Base-by-base conservation (phyloP, 192 early-diverging fungal genomes). In the Pecoramyces ruminantium region DNA sequence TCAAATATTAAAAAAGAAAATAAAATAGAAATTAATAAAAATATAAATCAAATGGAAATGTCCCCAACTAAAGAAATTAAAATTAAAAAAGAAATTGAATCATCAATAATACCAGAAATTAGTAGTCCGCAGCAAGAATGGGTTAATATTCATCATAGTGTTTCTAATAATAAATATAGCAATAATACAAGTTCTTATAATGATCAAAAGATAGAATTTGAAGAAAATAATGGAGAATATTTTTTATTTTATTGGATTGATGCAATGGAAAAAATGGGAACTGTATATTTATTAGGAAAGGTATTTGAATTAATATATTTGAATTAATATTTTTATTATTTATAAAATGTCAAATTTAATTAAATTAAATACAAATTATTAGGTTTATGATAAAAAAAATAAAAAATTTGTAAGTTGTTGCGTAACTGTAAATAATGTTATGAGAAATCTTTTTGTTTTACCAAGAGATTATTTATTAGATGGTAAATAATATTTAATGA, bases 261-360 rank as follows among this genome's bases (percentile, higher is more conserved):
- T 84, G 95, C 95, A 21, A 89, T 89, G 78, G 96, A 99, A 82
- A 89, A 89, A 78, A 85, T 90, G 79, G 96, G 96, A 0, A 81
- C 85, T 21, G 87, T 99, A 0, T 98, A 97, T 80, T 78, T 99
- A 0, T 94, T 98, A 88, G 98, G 95, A 81, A 99, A 98, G 86
- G 92, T 94, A 82, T 79, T 79, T 25, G 6, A 1, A 77, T 28
- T 85, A 14, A 28, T 18, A 77, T n/a, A 29, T 39, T 67, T 79
- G 27, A 13, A 27, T 21, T 80, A 12, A 25, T 18, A 28, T 86
- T 84, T 77, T 51, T 58, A 78, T 28, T 82, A 28, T 79, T 29
- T 80, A 28, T 34, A 1, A 30, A 18, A 83, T 85, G 17, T 27
- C 78, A 27, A 38, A 1, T 38, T 84, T 27, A 42, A 14, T 21